A percentile compares a stretch with the other conserved stretches of the same genome.
Conservation (phyloP, 192 early-diverging fungal species). For the Coemansia sp. region DNA sequence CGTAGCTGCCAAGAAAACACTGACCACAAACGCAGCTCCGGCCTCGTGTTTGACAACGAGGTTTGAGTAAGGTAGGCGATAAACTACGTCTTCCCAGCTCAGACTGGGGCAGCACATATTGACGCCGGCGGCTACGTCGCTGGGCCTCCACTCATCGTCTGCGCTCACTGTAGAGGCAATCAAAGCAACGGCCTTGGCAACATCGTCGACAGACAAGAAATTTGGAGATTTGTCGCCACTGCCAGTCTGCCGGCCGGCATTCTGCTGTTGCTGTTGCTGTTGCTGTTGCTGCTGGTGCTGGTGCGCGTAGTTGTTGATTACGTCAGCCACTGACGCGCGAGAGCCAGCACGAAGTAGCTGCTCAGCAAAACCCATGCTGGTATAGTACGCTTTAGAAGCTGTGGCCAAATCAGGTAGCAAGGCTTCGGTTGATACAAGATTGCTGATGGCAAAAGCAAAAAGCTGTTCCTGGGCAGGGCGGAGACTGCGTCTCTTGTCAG, state of each 20-base stretch:
- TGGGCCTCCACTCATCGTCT: slow-evolving; percentile 22
- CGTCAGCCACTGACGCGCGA: slow-evolving; percentile 22
- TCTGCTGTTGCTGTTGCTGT: slow-evolving; percentile 1
- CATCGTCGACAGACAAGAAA: slow-evolving; percentile 21
- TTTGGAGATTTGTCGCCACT: slow-evolving; percentile 3
- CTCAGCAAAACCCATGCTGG: slow-evolving; percentile 44
- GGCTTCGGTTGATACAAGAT: slow-evolving; percentile 8
- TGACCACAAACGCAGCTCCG: slow-evolving; percentile 40
- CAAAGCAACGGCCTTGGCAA: slow-evolving; percentile 32
- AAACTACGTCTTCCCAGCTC: slow-evolving; percentile 49
- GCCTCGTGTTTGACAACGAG: slow-evolving; percentile 29
- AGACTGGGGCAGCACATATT: slow-evolving; percentile 20
- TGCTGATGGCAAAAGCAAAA: slow-evolving; percentile 21
- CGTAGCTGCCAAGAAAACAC: slow-evolving; percentile 30
- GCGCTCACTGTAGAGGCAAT: slow-evolving; percentile 28
- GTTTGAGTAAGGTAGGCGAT: slow-evolving; percentile 32
- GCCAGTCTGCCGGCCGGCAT: neutral
- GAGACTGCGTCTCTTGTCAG: slow-evolving; percentile 22
- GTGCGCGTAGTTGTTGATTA: slow-evolving; percentile 19
- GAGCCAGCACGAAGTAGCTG: slow-evolving; percentile 31
- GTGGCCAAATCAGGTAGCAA: neutral
- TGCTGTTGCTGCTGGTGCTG: slow-evolving; percentile 2
- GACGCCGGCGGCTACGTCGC: slow-evolving; percentile 34
- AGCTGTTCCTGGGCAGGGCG: slow-evolving; percentile 4
- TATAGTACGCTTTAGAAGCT: neutral